phyloP scores from a whole-genome alignment of 2,329 filamentous ascomycete genomes.

The Trichophaea hybrida region DNA sequence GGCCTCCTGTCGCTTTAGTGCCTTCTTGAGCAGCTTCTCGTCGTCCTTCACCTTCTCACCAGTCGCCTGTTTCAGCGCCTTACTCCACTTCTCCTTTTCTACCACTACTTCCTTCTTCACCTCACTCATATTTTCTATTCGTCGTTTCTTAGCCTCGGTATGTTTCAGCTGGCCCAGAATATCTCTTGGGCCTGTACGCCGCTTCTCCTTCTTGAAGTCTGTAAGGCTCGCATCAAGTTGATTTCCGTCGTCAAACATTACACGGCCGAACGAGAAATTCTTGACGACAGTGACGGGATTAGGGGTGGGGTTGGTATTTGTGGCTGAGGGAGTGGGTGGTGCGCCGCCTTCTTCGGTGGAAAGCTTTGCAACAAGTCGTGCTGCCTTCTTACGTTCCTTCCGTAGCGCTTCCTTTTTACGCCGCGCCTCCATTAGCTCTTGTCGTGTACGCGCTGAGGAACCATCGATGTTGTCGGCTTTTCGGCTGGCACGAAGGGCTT shows the following conservation, averaged over 20 bases:
- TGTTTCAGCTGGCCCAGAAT: constrained; percentile 72
- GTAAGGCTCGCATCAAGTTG: constrained; percentile 57
- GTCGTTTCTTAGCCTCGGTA: constrained; percentile 71
- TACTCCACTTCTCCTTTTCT: constrained; percentile 90
- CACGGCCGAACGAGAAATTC: constrained; percentile 76
- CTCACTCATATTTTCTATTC: constrained; percentile 59
- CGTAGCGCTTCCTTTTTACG: constrained; percentile 75
- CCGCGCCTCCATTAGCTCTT: constrained; percentile 81
- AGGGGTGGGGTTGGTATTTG: constrained; percentile 41
- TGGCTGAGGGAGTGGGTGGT: constrained; percentile 37
- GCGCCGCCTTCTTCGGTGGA: constrained; percentile 44
- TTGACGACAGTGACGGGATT: constrained; percentile 41
- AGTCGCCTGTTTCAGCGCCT: constrained; percentile 73
- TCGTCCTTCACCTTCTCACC: constrained; percentile 84
- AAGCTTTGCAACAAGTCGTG: constrained; percentile 59
- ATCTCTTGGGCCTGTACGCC: constrained; percentile 72
- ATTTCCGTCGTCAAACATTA: constrained; percentile 80
- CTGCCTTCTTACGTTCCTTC: constrained; percentile 77
- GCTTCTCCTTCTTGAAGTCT: constrained; percentile 49
- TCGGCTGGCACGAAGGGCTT: constrained; percentile 66
- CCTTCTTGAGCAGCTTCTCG: constrained; percentile 77
- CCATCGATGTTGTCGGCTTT: constrained; percentile 78
- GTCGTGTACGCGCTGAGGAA: constrained; percentile 66
- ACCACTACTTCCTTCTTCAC: constrained; percentile 73
- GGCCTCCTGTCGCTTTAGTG: constrained; percentile 81